Evolutionary conservation across 2,329 filamentous ascomycete genomes (phyloP).

Genomic region (Talaromyces sp.): DNA sequence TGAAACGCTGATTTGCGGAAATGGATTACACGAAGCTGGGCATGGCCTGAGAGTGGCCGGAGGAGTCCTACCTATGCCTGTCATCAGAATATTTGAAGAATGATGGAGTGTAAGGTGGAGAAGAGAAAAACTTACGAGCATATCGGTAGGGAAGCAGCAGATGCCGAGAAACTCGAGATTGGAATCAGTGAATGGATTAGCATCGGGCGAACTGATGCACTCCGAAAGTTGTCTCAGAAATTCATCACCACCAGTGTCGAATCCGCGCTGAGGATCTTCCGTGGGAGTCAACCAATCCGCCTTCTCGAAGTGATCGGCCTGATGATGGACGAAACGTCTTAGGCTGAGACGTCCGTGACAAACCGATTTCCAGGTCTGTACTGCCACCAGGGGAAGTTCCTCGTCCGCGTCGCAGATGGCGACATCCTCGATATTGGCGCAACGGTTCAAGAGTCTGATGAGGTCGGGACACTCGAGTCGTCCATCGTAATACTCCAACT

Average conservation of each 20-base stretch:
- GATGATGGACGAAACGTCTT: not conserved
- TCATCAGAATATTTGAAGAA: not conserved
- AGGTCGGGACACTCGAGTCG: not conserved
- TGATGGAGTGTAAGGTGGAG: not conserved
- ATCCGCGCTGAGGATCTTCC: not conserved
- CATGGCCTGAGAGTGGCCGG: not conserved
- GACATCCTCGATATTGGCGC: conserved; percentile 1
- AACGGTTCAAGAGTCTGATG: not conserved
- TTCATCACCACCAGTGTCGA: not conserved
- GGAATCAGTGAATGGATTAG: conserved; percentile 4
- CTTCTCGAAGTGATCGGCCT: not conserved
- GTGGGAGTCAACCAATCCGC: not conserved
- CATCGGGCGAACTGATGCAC: not conserved
- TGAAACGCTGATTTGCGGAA: conserved; percentile 10
- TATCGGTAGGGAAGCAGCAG: not conserved
- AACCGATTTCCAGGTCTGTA: not conserved
- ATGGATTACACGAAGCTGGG: conserved; percentile 6
- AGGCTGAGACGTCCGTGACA: not conserved
- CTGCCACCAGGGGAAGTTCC: not conserved
- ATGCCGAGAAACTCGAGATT: conserved; percentile 9
- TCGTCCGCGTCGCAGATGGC: not conserved
- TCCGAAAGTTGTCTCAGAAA: not conserved
- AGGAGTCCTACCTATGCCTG: not conserved
- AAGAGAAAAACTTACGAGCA: not conserved
- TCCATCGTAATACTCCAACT: not conserved